Evolutionary conservation across 805 yeast species (phyloP).

Genomic region (Candida silvicultrix): DNA sequence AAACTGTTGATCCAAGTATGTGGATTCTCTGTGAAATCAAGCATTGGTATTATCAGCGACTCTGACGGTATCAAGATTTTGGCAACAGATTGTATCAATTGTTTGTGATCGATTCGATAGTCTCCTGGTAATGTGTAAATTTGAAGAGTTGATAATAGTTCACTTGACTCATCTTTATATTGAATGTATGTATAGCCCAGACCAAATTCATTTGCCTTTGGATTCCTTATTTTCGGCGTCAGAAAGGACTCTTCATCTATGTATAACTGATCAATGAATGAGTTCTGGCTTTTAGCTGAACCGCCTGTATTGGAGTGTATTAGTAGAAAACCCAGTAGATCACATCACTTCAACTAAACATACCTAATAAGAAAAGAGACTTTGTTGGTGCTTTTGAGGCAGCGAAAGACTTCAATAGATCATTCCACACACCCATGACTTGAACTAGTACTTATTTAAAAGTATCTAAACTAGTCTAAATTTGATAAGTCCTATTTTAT

Average conservation of each 20-base stretch:
- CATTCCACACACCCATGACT: constrained; percentile 16
- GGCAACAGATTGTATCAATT: not conserved
- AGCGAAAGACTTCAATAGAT: constrained; percentile 5
- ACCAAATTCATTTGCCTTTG: constrained; percentile 9
- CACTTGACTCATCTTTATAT: constrained; percentile 10
- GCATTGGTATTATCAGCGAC: constrained; percentile 7
- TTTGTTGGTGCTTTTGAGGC: not conserved
- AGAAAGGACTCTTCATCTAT: constrained; percentile 4
- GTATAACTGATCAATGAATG: constrained; percentile 8
- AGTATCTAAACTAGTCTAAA: no score
- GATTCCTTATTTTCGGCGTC: constrained; percentile 1
- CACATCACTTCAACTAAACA: not conserved
- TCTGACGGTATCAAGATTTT: not conserved
- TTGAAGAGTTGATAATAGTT: constrained; percentile 12
- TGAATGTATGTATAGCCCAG: constrained; percentile 15
- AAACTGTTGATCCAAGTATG: not conserved
- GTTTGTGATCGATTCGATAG: not conserved
- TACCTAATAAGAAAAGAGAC: constrained; percentile 7
- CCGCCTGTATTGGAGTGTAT: constrained; percentile 7
- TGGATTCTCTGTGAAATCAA: constrained; percentile 14
- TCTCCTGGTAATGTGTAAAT: constrained; percentile 11
- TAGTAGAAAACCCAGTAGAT: not conserved
- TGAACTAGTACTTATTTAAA: no score
- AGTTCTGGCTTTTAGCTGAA: constrained; percentile 8
- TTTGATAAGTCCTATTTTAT: no score